Evolutionary conservation across 352 stramenopile species (phyloP).

Genomic region (Phytopythium ostracodes): DNA sequence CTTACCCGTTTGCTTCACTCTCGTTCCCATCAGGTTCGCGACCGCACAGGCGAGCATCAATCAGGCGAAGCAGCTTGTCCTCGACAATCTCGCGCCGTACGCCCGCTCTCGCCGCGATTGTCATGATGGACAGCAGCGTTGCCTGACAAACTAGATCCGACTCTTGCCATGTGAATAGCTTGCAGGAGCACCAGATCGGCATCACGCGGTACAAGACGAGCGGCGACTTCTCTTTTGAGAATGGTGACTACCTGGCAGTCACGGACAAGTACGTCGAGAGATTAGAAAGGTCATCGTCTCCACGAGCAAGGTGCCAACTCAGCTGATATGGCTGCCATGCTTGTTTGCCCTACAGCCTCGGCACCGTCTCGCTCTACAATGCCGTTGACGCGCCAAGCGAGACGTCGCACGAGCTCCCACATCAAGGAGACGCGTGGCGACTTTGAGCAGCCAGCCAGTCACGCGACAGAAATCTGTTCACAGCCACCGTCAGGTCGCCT

Average conservation of each 20-base stretch:
- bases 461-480: background rate
- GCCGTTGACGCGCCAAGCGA: background rate
- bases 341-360: background rate
- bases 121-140: background rate
- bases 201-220: conserved; percentile 63
- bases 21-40: conserved; percentile 10
- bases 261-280: conserved; percentile 62
- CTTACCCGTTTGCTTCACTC: background rate
- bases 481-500: background rate
- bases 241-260: conserved; percentile 45
- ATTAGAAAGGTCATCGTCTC: background rate
- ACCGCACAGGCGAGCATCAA: conserved; percentile 9
- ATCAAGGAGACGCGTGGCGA: background rate
- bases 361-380: conserved; percentile 5
- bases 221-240: conserved; percentile 60
- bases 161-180: conserved; percentile 8
- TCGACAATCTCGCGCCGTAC: background rate
- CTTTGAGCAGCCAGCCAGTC: background rate
- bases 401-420: background rate
- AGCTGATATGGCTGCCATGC: background rate
- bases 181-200: conserved; percentile 21
- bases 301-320: background rate
- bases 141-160: background rate
- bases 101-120: background rate
- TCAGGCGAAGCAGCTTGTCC: background rate